A percentile compares a stretch with the other conserved stretches of the same genome.
Conservation (phyloP, 1,139 yeast species). For the Candida frijolesensis region DNA sequence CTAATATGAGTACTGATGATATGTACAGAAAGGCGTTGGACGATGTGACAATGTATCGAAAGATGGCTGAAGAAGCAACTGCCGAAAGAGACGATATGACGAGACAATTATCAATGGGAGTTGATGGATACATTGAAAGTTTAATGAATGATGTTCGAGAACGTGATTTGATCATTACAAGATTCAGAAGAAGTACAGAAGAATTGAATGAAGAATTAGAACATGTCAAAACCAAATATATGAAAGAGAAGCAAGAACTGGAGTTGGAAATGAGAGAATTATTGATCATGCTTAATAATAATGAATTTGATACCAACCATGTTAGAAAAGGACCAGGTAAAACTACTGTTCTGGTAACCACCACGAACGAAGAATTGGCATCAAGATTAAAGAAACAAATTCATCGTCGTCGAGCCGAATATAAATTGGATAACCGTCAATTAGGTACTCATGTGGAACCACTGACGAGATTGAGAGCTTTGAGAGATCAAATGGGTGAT, state of each 20-base stretch:
- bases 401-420: constrained; percentile 63
- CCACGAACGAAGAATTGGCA: constrained; percentile 48
- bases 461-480: constrained; percentile 68
- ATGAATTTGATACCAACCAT: constrained; percentile 28
- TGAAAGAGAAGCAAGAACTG: constrained; percentile 79
- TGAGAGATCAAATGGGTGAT: constrained; percentile 84
- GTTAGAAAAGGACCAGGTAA: constrained; percentile 23
- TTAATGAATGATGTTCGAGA: constrained; percentile 72
- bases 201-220: constrained; percentile 68
- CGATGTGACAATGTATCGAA: constrained; percentile 69
- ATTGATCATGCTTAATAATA: constrained; percentile 60
- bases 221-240: constrained; percentile 68
- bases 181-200: constrained; percentile 69
- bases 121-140: constrained; percentile 79
- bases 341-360: constrained; percentile 39
- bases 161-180: constrained; percentile 64
- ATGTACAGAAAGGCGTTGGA: constrained; percentile 77
- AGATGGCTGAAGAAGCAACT: constrained; percentile 73
- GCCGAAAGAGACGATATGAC: constrained; percentile 85
- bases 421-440: constrained; percentile 56
- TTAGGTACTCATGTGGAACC: constrained; percentile 71
- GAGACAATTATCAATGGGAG: constrained; percentile 74
- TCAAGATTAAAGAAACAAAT: constrained; percentile 60
- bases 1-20: constrained; percentile 87
- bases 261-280: constrained; percentile 89